phyloP scores from a whole-genome alignment of 2,329 filamentous ascomycete genomes.

The Paecilomyces fulvus region DNA sequence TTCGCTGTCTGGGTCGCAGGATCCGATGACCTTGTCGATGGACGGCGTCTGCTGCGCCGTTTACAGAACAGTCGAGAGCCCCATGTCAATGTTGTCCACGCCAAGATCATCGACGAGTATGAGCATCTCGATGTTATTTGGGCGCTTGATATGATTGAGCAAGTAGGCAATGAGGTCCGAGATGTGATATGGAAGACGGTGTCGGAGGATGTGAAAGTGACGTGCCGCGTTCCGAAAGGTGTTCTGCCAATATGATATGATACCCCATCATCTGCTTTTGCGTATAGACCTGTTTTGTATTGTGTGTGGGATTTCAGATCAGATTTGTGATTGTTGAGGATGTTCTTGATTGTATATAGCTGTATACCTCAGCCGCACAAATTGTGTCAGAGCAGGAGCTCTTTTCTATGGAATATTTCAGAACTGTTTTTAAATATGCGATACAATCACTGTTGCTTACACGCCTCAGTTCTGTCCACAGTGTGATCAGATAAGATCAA shows the following conservation, averaged over 20 bases:
- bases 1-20: conserved; percentile 86
- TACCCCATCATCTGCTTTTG: not conserved
- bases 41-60: conserved; percentile 61
- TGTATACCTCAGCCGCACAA: not conserved
- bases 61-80: conserved; percentile 74
- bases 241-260: conserved; percentile 1
- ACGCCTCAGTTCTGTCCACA: not conserved
- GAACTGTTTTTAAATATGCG: no score
- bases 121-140: conserved; percentile 93
- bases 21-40: conserved; percentile 76
- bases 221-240: conserved; percentile 56
- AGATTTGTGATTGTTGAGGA: not conserved
- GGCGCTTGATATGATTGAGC: conserved; percentile 79
- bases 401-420: no score
- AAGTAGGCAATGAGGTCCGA: conserved; percentile 71
- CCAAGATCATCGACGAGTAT: conserved; percentile 75
- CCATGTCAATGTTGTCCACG: conserved; percentile 69
- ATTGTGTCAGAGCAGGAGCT: no score
- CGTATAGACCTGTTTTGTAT: not conserved
- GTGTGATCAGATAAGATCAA: not conserved
- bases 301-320: not conserved
- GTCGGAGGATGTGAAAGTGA: conserved; percentile 44
- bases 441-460: no score
- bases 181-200: conserved; percentile 78
- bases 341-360: not conserved